These are phyloP conservation scores for Paraphoma sp. DNA, from an alignment of 2,329 filamentous ascomycete species.

Conservation along the genomic window DNA sequence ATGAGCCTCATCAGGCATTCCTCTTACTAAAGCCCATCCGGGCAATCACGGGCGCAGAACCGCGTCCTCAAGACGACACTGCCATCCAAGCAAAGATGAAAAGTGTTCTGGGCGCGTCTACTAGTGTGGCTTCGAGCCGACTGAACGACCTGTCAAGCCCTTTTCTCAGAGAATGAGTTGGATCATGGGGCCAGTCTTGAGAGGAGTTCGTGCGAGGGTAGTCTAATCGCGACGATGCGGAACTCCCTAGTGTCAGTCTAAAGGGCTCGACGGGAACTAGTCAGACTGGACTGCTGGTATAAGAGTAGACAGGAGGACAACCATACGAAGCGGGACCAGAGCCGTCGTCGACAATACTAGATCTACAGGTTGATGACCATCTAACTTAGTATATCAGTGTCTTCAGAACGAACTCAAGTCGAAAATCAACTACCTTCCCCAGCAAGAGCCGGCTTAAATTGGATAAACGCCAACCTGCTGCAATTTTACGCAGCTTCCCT, in stretches of 20 bases:
- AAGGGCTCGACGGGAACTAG: neutral
- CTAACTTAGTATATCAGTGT: neutral
- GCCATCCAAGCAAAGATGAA: conserved; percentile 18
- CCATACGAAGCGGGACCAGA: neutral
- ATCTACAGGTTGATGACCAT: neutral
- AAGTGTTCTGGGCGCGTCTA: conserved; percentile 16
- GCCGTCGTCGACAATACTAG: neutral
- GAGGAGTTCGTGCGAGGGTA: conserved; percentile 13
- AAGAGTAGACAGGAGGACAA: neutral
- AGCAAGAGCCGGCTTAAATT: no score
- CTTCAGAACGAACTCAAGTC: neutral
- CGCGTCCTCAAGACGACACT: conserved; percentile 1
- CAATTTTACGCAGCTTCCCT: no score
- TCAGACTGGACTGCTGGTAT: neutral
- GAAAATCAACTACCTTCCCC: no score
- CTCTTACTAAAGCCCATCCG: conserved; percentile 8
- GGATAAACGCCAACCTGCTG: no score
- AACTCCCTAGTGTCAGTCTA: neutral
- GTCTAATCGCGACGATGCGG: neutral
- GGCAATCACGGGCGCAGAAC: conserved; percentile 10
- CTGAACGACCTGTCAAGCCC: conserved; percentile 13
- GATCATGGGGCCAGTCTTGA: conserved; percentile 17
- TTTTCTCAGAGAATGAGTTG: conserved; percentile 4
- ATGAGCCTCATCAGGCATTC: conserved; percentile 21
- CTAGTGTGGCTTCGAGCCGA: conserved; percentile 8